Base-by-base conservation (phyloP, 805 yeast genomes). In the Ogataea glucozyma region DNA sequence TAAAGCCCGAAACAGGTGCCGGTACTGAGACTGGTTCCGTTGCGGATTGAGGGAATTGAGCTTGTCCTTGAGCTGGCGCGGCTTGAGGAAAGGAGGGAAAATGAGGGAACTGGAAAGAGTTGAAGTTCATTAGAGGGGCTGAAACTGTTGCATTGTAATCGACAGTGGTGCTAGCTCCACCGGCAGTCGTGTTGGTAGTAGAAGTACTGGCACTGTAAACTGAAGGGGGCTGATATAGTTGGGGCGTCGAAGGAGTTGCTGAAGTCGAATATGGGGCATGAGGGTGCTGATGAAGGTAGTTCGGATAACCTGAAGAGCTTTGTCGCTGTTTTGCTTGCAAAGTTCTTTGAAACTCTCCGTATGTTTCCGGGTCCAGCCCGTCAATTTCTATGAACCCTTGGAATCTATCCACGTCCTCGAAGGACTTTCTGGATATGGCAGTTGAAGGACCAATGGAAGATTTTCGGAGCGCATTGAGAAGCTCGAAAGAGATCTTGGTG, bases 401-500 rank as follows among this genome's bases (percentile, higher is more conserved):
- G 31, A 43, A 42, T n/a, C 39, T 36, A 11, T 44, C 46, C 19
- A 38, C 43, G 19, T 47, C 46, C 11, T 48, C 53, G 6, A 40
- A 41, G 19, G 41, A 37, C 27, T 49, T 48, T 34, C 47, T 41
- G 4, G 52, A 42, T 9, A 44, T 24, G 10, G 54, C 41, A 4
- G 48, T n/a, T 57, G 41, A 54, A 52, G 56, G 76, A 2, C 89
- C 88, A 16, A 82, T 64, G 1, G 81, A 70, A 11, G 78, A 70
- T 41, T 78, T 79, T 51, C 77, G 76, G 33, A 82, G 70, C 0
- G 86, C 82, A 44, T 65, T 66, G 71, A 81, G 70, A 31, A 84
- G 63, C 9, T 70, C 72, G 13, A 62, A 58, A 3, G 78, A 67
- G 6, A 83, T 71, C 13, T 62, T 61, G 0, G 79, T 49, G 44